Base-by-base conservation (phyloP, 352 stramenopile genomes). In the Phytopythium delawarense region DNA sequence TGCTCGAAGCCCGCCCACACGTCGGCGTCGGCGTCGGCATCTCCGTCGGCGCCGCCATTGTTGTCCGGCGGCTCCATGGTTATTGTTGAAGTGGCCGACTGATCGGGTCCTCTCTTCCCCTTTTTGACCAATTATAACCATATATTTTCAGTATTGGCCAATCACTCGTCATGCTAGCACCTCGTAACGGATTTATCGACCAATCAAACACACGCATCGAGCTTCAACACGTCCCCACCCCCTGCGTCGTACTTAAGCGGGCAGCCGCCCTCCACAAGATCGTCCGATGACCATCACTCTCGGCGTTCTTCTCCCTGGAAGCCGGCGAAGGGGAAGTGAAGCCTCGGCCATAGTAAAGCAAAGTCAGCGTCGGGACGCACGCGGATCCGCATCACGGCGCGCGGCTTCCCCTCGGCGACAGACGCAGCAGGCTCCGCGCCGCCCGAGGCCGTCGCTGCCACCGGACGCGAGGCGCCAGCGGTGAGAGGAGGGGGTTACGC, bases 1-100 rank as follows among this genome's bases (percentile, higher is more conserved):
- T 78, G 63, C 63, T 76, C 69, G 35, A 87, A 85, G 63, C 67
- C 71, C 52, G 52, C 60, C 72, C 75, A 84, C 11, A 79, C 75
- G 32, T 78, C 70, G 1, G n/a, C 64, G 21, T 66, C 63, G 20
- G 59, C 64, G 21, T 66, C 63, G 20, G 59, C 63, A 3, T 70
- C 63, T 8, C 1, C 37, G 21, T 59, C 44, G 25, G 13, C 55
- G 9, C 8, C 39, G 37, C 23, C 23, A 18, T 61, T 51, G 11
- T 42, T 60, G 34, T 57, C 54, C 23, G 34, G 39, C 20, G 54
- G 18, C 52, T 45, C 21, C 34, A 32, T 45, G 1, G 28, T 32
- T 28, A 12, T 35, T 25, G 39, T 46, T 35, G 39, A 39, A 51
- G 16, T 32, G 21, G 15, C 30, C 32, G 34, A 39, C 34, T 7